Base-by-base conservation (phyloP, 352 stramenopile genomes). In the Albugo laibachii region DNA sequence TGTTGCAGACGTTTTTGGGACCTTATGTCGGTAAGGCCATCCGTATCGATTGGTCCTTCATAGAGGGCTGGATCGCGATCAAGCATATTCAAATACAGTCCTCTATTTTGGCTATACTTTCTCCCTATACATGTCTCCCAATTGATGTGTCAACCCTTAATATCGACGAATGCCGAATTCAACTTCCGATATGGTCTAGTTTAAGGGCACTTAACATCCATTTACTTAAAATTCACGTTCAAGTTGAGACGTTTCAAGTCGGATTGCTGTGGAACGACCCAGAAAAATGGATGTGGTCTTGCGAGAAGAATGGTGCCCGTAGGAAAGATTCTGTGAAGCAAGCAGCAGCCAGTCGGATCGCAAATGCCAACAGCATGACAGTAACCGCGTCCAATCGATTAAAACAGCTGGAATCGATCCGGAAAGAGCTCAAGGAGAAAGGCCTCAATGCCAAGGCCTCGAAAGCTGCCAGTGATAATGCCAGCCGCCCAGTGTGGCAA, bases 261-360 rank as follows among this genome's bases (percentile, higher is more conserved):
- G 69, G 54, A 8, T 31, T 31, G 8, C 24, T 31, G 3, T 31
- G 24, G 13, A 70, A 89, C 41, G 41, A 62, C 21, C 67, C 76
- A 0, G 67, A 83, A 54, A 77, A 82, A 37, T 92, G 79, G 79
- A 74, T 85, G 52, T 81, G 65, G 62, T 65, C 65, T 42, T 58
- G 52, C 21, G 61, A 81, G 31, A 62, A 87, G 36, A 91, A 91
- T 59, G 42, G 56, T 6, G 57, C 58, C 37, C 70, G 75, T 16
- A 68, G 69, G 45, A 48, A 67, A 15, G 54, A 80, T 24, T 66
- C 70, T 0, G 49, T 86, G 14, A 60, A 64, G n/a, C 57, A 72
- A 37, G 79, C 79, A 0, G 69, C 64, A 27, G 60, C 45, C 15
- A 57, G 53, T 11, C 68, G 79, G 11, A 40, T 86, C 5, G 55